Evolutionary conservation across 768 basidiomycete genomes (phyloP), one percentile per base, ranked within the genome.

Genomic region (Leccinum rimulosum): DNA sequence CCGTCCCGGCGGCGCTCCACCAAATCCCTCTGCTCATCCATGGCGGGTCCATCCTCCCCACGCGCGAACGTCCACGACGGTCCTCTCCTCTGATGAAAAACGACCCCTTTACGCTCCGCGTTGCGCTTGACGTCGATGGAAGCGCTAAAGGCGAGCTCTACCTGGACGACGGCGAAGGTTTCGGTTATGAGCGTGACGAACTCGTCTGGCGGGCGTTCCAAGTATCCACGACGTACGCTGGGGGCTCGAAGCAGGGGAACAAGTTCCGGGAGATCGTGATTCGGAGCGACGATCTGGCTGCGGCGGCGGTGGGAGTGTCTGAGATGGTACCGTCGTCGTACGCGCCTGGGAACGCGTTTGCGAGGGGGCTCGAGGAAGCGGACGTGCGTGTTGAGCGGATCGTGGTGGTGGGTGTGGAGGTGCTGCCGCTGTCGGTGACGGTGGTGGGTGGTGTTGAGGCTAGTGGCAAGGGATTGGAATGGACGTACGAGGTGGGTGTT

Each of bases 131-230:
- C 74, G 83, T 84, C 50, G 68, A 76, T 1, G 73, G 75, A 28
- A 68, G 63, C 31, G 95, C 95, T 0, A 70, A 68, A 2, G 97
- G 97, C 38, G 91, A 95, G 68, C 80, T 99, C 38, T 99, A 98
- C 74, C 83, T 96, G 57, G 97, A 99, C 70, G 97, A 98, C 65
- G 97, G 97, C 14, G 89, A 88, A 54, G 84, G 88, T 0, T 98
- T 86, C 73, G 76, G 80, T 4, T 87, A 95, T 73, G 76, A 82
- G 58, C 69, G 81, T 6, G 97, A 97, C 31, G 80, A 93, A 59
- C 84, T 91, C 70, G 79, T 97, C 59, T 95, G 92, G 92, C 86
- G 93, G 56, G 77, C 80, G 60, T 92, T 95, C 68, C 67, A 67
- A 27, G 87, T 91, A 27, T 80, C 79, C 70, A 73, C 80, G 70